Conservation (phyloP, 345 rosid species). For the Cardamine occulta region DNA sequence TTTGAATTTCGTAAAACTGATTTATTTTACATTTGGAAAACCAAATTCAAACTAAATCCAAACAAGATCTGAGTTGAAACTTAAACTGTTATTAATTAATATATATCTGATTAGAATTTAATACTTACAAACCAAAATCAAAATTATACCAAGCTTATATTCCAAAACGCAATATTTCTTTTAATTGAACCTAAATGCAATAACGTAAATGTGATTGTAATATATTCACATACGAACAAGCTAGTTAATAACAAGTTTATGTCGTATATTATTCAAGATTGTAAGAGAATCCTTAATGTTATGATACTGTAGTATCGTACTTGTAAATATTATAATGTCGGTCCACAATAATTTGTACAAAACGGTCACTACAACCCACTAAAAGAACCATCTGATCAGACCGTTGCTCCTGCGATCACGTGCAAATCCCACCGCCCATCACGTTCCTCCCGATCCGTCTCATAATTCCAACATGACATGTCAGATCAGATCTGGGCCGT, state of each 20-base stretch:
- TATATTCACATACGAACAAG: neutral
- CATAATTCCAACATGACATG: slow-evolving; percentile 8
- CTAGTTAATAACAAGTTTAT: neutral
- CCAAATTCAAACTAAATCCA: neutral
- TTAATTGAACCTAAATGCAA: neutral
- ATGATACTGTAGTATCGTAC: neutral
- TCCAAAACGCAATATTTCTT: neutral
- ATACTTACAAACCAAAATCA: neutral
- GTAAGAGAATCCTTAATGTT: neutral
- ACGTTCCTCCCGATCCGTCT: slow-evolving; percentile 37
- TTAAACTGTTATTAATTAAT: too few relatives aligned
- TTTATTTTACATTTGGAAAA: slow-evolving; percentile 1
- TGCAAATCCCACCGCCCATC: slow-evolving; percentile 44
- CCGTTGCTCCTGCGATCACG: slow-evolving; percentile 43
- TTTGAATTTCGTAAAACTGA: neutral
- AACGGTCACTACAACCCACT: slow-evolving; percentile 41
- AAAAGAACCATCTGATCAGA: slow-evolving; percentile 32
- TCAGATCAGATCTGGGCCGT: slow-evolving; percentile 36
- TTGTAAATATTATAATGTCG: slow-evolving; percentile 30
- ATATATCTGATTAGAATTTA: too few relatives aligned
- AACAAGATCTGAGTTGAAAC: neutral
- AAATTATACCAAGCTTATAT: neutral
- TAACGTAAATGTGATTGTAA: neutral
- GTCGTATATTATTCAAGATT: neutral
- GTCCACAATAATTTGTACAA: slow-evolving; percentile 20